Evolutionary conservation across 495 filamentous ascomycete genomes (phyloP), one percentile per base, ranked within the genome.

Genomic region (Podospora fimiseda): DNA sequence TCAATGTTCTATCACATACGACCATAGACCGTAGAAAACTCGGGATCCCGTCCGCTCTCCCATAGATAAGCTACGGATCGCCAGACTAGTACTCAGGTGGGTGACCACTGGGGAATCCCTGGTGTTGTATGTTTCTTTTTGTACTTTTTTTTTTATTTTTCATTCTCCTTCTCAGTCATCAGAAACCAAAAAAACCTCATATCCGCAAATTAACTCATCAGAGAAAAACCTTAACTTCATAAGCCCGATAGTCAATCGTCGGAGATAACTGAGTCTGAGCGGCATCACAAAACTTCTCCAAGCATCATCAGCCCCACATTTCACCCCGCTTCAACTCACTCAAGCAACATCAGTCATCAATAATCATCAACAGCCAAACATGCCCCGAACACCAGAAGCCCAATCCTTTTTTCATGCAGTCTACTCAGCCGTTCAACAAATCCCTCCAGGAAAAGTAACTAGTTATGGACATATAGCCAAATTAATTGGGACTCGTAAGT

Each of bases 381-480:
- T 91, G 88, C 63, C 84, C 21, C 84, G 87, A 53, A 81, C 83
- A 18, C 88, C 93, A 62, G 91, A 96, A 75, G 89, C 89, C 18
- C 78, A 85, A 60, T 80, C 79, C 56, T 97, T 91, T 79, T 90
- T 86, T 68, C 73, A 81, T 55, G 88, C 86, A 33, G 91, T 96
- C 36, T 96, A 94, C 71, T 63, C 70, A 47, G 88, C 89, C 18
- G 81, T 95, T 24, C 88, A 90, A 61, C 82, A 94, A 68, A 86
- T 96, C 48, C 92, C 92, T 0, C 65, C 65, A 2, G 90, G 92
- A 46, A 85, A 77, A 62, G 90, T 96, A 38, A 95, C 90, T 1
- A 87, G 80, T 43, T 96, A 96, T 68, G 89, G 87, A 0, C 90
- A 96, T 65, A 93, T 97, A 51, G 90, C 90, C 8, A 74, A 67